Evolutionary conservation across 352 stramenopile genomes (phyloP), one percentile per base, ranked within the genome.

Genomic region (Phytophthora cactorum): DNA sequence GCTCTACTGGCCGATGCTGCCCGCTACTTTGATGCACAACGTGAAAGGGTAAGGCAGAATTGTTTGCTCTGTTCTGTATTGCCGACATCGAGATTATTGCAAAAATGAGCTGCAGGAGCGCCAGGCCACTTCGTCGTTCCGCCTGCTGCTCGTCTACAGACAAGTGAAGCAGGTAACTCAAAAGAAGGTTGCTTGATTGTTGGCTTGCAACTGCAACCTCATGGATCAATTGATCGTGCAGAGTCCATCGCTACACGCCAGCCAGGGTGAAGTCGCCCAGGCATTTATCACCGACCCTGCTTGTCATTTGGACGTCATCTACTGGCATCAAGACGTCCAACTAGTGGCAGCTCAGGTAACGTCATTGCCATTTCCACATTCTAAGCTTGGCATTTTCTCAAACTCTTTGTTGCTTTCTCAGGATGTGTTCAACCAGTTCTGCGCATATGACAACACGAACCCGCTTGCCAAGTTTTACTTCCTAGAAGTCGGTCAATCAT

Each of bases 401-500:
- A 31, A 49, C 52, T 22, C 38, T 10, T n/a, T 59, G 22, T 31
- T 54, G 22, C 59, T 45, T 17, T 46, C 34, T 41, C 31, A 82
- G 74, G 58, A 55, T 41, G 63, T 71, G 4, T 85, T 88, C 51
- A 74, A 85, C 39, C 59, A 88, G 39, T 45, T 86, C 12, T 86
- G 77, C 53, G 59, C 53, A 15, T 85, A 82, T 60, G 78, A 85
- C 28, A 83, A 58, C 71, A 63, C 31, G 25, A 80, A 83, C 28
- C 75, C 70, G n/a, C 68, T 81, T 17, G 50, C 57, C 43, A 86
- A 82, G 17, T 77, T 74, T 28, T 88, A 85, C 60, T 82, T 86
- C 43, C 59, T 81, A 53, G 78, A 88, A 56, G 75, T 83, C 32
- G 59, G 77, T 4, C 75, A 52, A 52, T 85, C 79, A 56, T 27